These are phyloP conservation scores for Skeletonema marinoi DNA, from an alignment of 108 stramenopile genomes.

Conservation along the genomic window DNA sequence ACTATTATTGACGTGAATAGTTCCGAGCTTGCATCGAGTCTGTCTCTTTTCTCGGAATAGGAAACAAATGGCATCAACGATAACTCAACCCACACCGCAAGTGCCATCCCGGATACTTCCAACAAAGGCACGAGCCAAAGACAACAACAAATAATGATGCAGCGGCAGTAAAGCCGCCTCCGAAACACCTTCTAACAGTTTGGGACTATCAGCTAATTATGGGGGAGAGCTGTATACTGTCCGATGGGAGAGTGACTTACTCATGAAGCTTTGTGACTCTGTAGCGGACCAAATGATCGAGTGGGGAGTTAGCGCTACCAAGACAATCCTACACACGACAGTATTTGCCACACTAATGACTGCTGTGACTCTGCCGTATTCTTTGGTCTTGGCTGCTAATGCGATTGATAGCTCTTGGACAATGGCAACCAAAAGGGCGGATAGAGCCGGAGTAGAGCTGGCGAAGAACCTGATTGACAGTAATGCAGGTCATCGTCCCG, in stretches of 20 bases:
- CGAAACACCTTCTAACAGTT: slow-evolving; percentile 70
- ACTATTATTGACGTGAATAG: slow-evolving; percentile 19
- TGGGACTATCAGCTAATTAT: slow-evolving; percentile 81
- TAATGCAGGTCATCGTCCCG: slow-evolving; percentile 87
- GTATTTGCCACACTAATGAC: slow-evolving; percentile 77
- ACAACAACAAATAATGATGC: slow-evolving; percentile 10
- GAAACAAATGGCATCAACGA: slow-evolving; percentile 19
- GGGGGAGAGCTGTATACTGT: slow-evolving; percentile 87
- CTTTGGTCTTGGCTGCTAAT: slow-evolving; percentile 76
- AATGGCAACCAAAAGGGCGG: slow-evolving; percentile 86
- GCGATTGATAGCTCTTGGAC: slow-evolving; percentile 93
- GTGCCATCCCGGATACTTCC: slow-evolving; percentile 9
- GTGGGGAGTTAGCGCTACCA: slow-evolving; percentile 69
- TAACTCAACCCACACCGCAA: slow-evolving; percentile 24
- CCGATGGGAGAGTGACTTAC: slow-evolving; percentile 74
- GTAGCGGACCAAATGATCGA: slow-evolving; percentile 79
- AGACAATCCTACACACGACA: slow-evolving; percentile 78
- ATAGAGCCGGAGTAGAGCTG: slow-evolving; percentile 88
- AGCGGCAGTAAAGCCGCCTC: slow-evolving; percentile 36
- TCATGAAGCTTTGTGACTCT: slow-evolving; percentile 78
- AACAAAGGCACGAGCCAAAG: neutral
- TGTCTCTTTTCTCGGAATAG: slow-evolving; percentile 27
- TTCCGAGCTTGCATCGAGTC: slow-evolving; percentile 22
- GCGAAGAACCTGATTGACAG: slow-evolving; percentile 86
- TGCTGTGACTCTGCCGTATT: slow-evolving; percentile 76